Evolutionary conservation across 345 rosid genomes (phyloP), one percentile per base, ranked within the genome.

Genomic region (Salix dunnii): DNA sequence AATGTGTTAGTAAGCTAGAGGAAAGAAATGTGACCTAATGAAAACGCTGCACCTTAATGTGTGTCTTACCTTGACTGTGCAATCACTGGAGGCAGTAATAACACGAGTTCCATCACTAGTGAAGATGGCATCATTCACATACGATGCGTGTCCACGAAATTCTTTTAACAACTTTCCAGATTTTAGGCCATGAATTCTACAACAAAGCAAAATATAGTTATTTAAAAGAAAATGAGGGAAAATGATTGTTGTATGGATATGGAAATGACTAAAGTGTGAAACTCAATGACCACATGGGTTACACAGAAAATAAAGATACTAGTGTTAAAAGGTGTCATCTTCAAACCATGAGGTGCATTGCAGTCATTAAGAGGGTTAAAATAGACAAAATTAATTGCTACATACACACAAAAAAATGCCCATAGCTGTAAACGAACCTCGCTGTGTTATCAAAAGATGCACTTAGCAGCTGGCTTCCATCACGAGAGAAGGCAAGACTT

Each of bases 151-250:
- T 67, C 99, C 98, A 27, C 97, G 94, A 31, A 94, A 96, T 82
- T 96, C 98, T 83, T 93, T 96, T 85, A 96, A 85, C 90, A 92
- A 67, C 87, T 93, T 96, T 43, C 98, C 99, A 67, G 99, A 96
- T 84, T 96, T 96, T 70, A 96, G 83, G 74, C 99, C 99, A 80
- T 96, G 99, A 76, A 96, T 91, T 82, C 99, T 93, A 74, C 87
- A 86, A 28, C 55, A 76, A 81, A 61, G 7, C 48, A 55, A 49
- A 62, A 30, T 58, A 62, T 46, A 17, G 65, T 55, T 36, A 63
- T 31, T 21, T 21, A 35, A 35, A 74, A 67, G n/a, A 10, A 55
- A 7, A 73, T 48, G 49, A n/a, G 70, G 36, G 46, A 65, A 46
- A 73, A 35, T 17, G 38, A 27, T 31, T 65, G 36, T 36, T 35